Evolutionary conservation across 768 basidiomycete genomes (phyloP), one percentile per base, ranked within the genome.

Genomic region (Mycena venus): DNA sequence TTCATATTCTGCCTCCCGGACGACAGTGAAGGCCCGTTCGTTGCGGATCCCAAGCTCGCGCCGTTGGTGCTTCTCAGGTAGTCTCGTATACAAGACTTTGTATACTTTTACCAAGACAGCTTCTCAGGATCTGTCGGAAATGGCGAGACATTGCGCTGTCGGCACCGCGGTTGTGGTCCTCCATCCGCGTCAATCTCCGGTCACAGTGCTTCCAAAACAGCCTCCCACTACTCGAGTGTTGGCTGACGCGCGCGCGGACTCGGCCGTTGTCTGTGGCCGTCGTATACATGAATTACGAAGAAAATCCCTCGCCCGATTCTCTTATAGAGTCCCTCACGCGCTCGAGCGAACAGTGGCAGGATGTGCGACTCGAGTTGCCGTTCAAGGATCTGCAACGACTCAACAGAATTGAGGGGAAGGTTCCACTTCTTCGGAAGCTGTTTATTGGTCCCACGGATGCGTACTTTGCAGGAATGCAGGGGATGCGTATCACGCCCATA

Each of bases 331-430:
- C 60, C 12, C 72, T 73, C 23, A 53, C 21, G 31, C 36, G 49
- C 4, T 68, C 66, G n/a, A 68, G 72, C 23, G 72, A 49, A 23
- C 72, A 47, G 14, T 73, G 72, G 72, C 65, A 55, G 59, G 72
- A 73, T 21, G 40, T 63, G 38, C 72, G 72, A 31, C 72, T 73
- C 60, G 72, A 73, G 27, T 47, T 73, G 29, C 72, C 72, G 38
- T 73, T 73, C 59, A 73, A 68, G 66, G 72, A 73, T 19, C 66
- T 73, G 10, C 65, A 63, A 23, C 65, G 72, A 19, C 72, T 73
- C n/a, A 55, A 68, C 19, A 60, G 49, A 31, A 36, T 73, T 58
- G 60, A 68, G 66, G 66, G 66, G 15, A 44, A 63, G 17, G 66
- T 73, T 2, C 72, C 72, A 29, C 65, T 73, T 10, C 72, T 73